A percentile compares a stretch with the other conserved stretches of the same genome.
Evolutionary conservation across 768 basidiomycete genomes (phyloP).

Genomic region (Termitomyces eurrhizus): DNA sequence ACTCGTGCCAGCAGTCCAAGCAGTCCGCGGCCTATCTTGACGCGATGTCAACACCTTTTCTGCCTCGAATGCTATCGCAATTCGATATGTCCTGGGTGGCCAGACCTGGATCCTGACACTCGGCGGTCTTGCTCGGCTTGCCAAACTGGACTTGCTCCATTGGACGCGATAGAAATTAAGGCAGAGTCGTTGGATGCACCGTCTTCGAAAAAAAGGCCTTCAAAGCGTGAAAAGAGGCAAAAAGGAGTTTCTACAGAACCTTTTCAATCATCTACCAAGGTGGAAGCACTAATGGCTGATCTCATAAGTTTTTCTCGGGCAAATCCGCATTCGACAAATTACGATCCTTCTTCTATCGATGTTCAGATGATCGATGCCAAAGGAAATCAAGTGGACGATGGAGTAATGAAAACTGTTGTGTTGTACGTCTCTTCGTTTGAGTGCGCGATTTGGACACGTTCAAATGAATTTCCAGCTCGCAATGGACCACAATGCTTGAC

Average conservation of each 20-base stretch:
- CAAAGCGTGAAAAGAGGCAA: conserved; percentile 62
- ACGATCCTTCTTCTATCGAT: conserved; percentile 69
- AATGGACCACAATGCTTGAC: conserved; percentile 94
- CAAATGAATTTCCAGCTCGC: conserved; percentile 52
- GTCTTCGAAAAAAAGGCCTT: conserved; percentile 54
- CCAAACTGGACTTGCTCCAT: conserved; percentile 56
- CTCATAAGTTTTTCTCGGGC: conserved; percentile 74
- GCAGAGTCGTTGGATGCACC: conserved; percentile 47
- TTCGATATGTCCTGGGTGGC: conserved; percentile 79
- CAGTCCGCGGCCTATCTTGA: conserved; percentile 65
- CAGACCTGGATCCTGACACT: conserved; percentile 57
- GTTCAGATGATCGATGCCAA: conserved; percentile 74
- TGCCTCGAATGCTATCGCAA: conserved; percentile 83
- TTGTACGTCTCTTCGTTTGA: conserved; percentile 59
- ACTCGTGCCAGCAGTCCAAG: conserved; percentile 76
- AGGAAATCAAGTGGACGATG: conserved; percentile 68
- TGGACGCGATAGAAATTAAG: conserved; percentile 83
- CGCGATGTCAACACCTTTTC: conserved; percentile 92
- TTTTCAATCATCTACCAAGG: conserved; percentile 82
- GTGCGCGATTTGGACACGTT: conserved; percentile 11
- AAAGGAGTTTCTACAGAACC: conserved; percentile 51
- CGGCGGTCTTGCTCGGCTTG: conserved; percentile 74
- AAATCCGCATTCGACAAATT: conserved; percentile 88
- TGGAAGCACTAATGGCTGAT: conserved; percentile 77
- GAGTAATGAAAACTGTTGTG: conserved; percentile 85